Conservation (phyloP, 768 basidiomycete genomes). For the Trametopsis cervina region DNA sequence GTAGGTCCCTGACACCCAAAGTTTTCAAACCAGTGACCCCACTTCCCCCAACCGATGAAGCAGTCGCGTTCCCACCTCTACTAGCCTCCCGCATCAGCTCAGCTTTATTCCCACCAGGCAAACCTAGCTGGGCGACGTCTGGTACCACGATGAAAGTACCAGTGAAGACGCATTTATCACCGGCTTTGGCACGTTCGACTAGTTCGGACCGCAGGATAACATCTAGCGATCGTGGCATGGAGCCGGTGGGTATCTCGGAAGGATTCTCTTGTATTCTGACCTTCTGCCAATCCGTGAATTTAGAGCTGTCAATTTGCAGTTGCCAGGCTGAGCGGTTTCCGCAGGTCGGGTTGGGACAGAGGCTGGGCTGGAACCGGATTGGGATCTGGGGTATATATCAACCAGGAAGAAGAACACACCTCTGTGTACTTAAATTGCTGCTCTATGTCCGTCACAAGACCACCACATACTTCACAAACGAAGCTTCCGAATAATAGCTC, state of each 20-base stretch:
- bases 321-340: constrained; percentile 89
- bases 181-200: constrained; percentile 98
- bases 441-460: constrained; percentile 86
- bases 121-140: constrained; percentile 91
- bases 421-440: constrained; percentile 99
- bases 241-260: constrained; percentile 97
- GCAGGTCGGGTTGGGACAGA: constrained; percentile 94
- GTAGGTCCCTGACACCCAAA: constrained; percentile 89
- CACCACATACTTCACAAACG: constrained; percentile 83
- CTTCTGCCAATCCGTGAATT: constrained; percentile 99
- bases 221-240: constrained; percentile 95
- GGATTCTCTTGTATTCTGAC: constrained; percentile 98
- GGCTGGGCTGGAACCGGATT: constrained; percentile 53
- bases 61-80: constrained; percentile 50
- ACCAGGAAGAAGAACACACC: constrained; percentile 32
- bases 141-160: constrained; percentile 98
- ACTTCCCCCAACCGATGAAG: constrained; percentile 59
- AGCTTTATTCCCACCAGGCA: constrained; percentile 90
- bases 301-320: constrained; percentile 90
- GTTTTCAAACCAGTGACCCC: constrained; percentile 95
- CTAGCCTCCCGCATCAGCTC: constrained; percentile 85
- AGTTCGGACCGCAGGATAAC: constrained; percentile 93
- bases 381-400: background rate
- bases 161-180: constrained; percentile 97
- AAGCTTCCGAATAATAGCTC: constrained; percentile 93